Conservation (phyloP, 2,329 filamentous ascomycete genomes). For the Dactylonectria estremocensis region DNA sequence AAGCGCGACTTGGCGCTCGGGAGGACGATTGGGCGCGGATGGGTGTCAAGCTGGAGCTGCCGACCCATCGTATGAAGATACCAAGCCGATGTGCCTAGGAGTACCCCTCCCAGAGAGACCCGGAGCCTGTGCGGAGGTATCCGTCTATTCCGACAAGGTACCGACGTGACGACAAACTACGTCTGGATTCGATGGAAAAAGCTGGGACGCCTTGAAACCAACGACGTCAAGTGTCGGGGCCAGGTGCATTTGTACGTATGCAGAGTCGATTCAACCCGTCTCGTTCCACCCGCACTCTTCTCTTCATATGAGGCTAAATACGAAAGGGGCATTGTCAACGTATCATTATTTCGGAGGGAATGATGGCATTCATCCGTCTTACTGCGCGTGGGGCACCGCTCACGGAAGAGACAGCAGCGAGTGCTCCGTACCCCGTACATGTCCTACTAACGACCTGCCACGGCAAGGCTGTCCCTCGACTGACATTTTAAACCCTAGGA, state of each 20-base stretch:
- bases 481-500: background rate
- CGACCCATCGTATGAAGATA: background rate
- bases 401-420: background rate
- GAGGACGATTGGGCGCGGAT: background rate
- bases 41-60: background rate
- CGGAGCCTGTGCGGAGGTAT: background rate
- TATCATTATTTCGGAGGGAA: background rate
- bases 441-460: background rate
- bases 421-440: background rate
- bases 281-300: background rate
- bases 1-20: background rate
- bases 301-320: background rate
- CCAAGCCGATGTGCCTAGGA: background rate
- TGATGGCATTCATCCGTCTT: background rate
- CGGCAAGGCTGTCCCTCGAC: background rate
- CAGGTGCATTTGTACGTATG: background rate
- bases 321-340: background rate
- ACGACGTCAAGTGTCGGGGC: background rate
- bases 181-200: background rate
- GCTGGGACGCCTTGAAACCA: background rate
- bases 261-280: no score
- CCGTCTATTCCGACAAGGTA: background rate
- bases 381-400: background rate
- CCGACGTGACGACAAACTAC: background rate
- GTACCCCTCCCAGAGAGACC: background rate